Conservation (phyloP, 441 rosid genomes). For the Pelargonium myrrhifolium region DNA sequence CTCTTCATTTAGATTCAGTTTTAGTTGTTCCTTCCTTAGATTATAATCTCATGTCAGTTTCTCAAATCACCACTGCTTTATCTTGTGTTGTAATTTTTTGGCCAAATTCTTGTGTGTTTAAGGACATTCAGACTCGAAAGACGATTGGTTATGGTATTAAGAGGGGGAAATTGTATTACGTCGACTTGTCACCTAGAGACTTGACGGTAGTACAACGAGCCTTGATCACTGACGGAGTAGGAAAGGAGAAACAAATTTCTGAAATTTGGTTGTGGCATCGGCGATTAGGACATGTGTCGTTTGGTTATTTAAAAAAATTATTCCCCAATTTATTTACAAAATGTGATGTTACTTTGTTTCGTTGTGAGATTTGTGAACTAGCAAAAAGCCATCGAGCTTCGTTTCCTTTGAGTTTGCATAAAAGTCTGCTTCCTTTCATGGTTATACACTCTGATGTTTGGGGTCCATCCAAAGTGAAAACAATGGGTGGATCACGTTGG, state of each 20-base stretch:
- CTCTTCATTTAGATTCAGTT: background rate
- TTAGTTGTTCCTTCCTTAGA: background rate
- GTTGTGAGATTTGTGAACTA: background rate
- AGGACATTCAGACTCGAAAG: background rate
- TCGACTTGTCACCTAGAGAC: background rate
- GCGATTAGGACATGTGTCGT: background rate
- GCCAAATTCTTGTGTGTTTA: background rate
- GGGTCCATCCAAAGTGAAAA: background rate
- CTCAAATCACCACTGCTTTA: slow-evolving; percentile 8
- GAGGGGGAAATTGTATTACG: background rate
- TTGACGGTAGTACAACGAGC: background rate
- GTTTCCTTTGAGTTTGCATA: background rate
- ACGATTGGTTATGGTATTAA: slow-evolving; percentile 17
- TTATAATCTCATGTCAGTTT: slow-evolving; percentile 3
- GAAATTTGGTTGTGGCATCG: background rate
- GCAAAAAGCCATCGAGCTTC: background rate
- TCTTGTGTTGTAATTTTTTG: background rate
- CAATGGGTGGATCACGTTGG: background rate
- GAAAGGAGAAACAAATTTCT: background rate
- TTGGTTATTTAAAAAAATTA: background rate
- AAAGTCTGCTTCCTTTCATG: background rate
- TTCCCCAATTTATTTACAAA: background rate
- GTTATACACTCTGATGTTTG: background rate
- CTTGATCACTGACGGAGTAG: background rate
- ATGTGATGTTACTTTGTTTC: background rate